Evolutionary conservation across 139 green algal species (phyloP).

Genomic region (Chlorella vulgaris): DNA sequence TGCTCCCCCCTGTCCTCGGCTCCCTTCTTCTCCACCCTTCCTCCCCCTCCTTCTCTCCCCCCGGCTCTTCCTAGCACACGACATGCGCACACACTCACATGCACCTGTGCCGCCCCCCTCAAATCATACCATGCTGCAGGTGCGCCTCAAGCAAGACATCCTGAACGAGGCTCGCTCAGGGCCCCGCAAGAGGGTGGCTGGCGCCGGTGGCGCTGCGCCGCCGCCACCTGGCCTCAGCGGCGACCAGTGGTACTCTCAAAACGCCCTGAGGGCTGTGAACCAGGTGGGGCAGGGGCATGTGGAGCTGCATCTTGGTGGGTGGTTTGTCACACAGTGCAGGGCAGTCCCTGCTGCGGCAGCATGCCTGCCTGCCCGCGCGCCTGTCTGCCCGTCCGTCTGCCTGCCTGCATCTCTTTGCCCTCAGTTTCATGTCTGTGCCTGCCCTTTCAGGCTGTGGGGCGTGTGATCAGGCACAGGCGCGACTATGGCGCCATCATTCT

Average conservation of each 20-base stretch:
- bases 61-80: no score
- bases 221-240: slow-evolving; percentile 47
- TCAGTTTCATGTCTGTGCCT: background rate
- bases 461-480: slow-evolving; percentile 92
- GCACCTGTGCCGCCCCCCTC: background rate
- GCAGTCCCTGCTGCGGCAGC: no score
- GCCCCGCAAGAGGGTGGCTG: slow-evolving; percentile 17
- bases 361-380: background rate
- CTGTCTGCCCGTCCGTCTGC: background rate
- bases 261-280: slow-evolving; percentile 15
- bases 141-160: slow-evolving; percentile 56
- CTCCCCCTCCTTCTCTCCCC: no score
- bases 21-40: no score
- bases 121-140: background rate
- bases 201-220: background rate
- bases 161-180: slow-evolving; percentile 66
- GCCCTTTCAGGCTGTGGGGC: slow-evolving; percentile 91
- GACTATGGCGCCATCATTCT: slow-evolving; percentile 95
- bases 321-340: no score
- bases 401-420: background rate
- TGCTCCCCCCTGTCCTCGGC: no score
- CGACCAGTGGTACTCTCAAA: slow-evolving; percentile 43
- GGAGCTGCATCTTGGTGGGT: no score
- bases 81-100: no score
- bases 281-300: no score